These are phyloP conservation scores for Kappamyces sp. DNA, from an alignment of 192 early-diverging fungal species.

Conservation along the genomic window DNA sequence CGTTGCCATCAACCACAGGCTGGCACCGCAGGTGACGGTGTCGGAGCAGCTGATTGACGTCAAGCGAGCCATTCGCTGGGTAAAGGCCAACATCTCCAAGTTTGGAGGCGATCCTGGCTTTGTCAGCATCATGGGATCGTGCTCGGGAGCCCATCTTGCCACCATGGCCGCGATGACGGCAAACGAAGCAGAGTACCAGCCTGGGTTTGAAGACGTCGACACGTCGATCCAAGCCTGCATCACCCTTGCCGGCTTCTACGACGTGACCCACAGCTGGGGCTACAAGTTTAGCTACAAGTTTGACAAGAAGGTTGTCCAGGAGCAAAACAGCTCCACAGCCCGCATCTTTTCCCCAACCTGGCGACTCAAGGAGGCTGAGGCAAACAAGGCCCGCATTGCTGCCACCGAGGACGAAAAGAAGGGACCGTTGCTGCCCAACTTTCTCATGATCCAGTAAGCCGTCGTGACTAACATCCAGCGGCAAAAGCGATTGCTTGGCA, in stretches of 20 bases:
- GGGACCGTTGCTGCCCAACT: constrained; percentile 20
- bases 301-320: constrained; percentile 31
- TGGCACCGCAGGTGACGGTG: constrained; percentile 40
- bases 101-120: constrained; percentile 64
- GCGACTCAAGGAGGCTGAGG: constrained; percentile 19
- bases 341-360: constrained; percentile 19
- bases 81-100: constrained; percentile 46
- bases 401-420: constrained; percentile 14
- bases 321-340: constrained; percentile 8
- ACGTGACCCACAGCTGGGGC: constrained; percentile 39
- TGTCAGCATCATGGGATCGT: constrained; percentile 50
- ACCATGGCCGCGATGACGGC: constrained; percentile 46
- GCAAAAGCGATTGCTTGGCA: constrained; percentile 30
- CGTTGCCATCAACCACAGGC: constrained; percentile 54
- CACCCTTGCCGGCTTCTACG: constrained; percentile 40
- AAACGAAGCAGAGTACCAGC: constrained; percentile 40
- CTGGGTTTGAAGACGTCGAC: constrained; percentile 54
- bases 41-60: constrained; percentile 58
- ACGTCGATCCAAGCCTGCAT: constrained; percentile 53
- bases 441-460: constrained; percentile 33
- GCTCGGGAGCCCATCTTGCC: constrained; percentile 57
- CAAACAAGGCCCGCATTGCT: constrained; percentile 23
- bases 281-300: constrained; percentile 39
- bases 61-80: constrained; percentile 66
- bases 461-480: constrained; percentile 3